phyloP scores from a whole-genome alignment of 225 moss, liverwort and hornwort genomes.

The Rhytidiadelphus loreus region DNA sequence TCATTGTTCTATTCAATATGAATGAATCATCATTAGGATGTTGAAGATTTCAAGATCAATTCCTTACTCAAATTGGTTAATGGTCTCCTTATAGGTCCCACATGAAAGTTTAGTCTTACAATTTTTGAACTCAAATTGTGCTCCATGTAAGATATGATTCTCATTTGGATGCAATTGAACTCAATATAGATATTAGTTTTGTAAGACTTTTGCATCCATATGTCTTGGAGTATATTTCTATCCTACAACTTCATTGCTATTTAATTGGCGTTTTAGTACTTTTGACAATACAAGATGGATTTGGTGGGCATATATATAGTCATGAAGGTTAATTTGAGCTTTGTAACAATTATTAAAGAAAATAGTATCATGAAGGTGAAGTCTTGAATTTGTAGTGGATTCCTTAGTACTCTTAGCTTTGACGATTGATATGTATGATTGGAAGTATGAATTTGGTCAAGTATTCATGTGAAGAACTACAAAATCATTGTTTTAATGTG shows the following conservation, averaged over 20 bases:
- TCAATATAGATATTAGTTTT: not conserved
- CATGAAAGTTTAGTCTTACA: not conserved
- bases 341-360: not conserved
- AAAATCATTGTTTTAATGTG: no score
- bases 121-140: not conserved
- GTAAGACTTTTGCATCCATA: not conserved
- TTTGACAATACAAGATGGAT: not conserved
- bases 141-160: fast-evolving
- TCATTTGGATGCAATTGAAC: not conserved
- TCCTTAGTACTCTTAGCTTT: not conserved
- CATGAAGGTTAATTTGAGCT: not conserved
- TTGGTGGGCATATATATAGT: not conserved
- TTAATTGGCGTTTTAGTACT: no score
- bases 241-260: not conserved
- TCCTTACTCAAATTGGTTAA: not conserved
- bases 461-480: no score
- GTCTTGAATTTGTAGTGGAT: not conserved
- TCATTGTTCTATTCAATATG: not conserved
- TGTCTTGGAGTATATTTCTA: no score
- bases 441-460: no score
- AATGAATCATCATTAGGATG: no score
- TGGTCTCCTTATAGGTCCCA: not conserved
- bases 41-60: not conserved
- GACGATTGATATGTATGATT: no score
- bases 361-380: not conserved